Evolutionary conservation across 2,329 filamentous ascomycete genomes (phyloP).

Genomic region (Emmonsia crescens): DNA sequence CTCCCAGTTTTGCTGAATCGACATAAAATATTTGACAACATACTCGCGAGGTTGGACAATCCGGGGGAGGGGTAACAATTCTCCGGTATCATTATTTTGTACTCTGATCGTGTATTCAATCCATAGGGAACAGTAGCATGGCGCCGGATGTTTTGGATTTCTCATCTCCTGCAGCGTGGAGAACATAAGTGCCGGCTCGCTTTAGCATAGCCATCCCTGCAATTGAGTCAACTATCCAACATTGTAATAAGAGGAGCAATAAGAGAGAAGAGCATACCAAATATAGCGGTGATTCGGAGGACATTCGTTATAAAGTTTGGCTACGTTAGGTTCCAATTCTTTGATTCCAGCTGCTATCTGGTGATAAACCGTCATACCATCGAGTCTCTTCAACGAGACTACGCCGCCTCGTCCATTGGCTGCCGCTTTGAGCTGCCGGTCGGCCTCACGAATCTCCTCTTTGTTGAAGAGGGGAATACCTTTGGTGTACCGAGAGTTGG

Average conservation of each 20-base stretch:
- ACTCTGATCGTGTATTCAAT: neutral
- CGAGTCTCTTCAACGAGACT: neutral
- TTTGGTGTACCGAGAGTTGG: neutral
- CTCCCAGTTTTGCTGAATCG: slow-evolving; percentile 3
- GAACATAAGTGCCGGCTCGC: neutral
- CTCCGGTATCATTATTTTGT: slow-evolving; percentile 5
- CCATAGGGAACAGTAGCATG: no score
- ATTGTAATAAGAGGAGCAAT: neutral
- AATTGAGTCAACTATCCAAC: neutral
- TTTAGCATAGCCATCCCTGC: neutral
- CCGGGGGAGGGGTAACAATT: neutral
- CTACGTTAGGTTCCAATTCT: no score
- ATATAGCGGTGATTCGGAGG: no score
- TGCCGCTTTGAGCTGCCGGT: neutral
- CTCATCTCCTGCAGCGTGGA: neutral
- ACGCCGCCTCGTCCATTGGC: neutral
- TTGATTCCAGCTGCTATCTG: no score
- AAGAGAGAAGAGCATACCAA: neutral
- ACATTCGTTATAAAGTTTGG: no score
- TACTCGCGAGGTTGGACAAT: neutral
- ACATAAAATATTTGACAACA: neutral
- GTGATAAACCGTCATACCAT: neutral
- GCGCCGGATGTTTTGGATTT: no score
- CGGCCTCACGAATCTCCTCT: neutral
- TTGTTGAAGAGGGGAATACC: neutral